Percentiles rank a stretch among this genome's conserved stretches.
These are phyloP conservation scores for Cicer cuneatum DNA, from an alignment of 306 rosid species.

Conservation along the genomic window DNA sequence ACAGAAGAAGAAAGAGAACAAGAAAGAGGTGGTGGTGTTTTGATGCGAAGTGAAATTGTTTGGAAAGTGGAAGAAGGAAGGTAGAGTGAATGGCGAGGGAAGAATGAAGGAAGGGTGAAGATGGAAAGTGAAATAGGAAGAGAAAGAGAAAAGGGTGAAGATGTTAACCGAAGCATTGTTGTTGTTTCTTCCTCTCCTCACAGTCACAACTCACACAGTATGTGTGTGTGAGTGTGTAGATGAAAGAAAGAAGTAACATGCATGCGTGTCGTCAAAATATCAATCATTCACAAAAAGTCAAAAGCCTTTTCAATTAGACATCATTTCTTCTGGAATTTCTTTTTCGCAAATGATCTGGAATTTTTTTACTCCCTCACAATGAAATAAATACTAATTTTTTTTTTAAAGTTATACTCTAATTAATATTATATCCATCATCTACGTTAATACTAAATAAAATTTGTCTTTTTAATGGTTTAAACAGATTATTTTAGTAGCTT, in stretches of 20 bases:
- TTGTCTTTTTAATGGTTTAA: too few relatives aligned
- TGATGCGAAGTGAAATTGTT: conserved; percentile 36
- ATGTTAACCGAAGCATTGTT: conserved; percentile 54
- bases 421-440: too few relatives aligned
- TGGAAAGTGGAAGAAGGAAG: conserved; percentile 35
- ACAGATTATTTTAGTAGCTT: too few relatives aligned
- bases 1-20: conserved; percentile 47
- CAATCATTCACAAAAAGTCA: conserved; percentile 5
- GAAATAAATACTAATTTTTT: too few relatives aligned
- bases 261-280: conserved; percentile 1
- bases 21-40: conserved; percentile 40
- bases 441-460: too few relatives aligned
- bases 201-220: neutral
- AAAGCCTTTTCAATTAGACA: neutral
- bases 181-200: neutral
- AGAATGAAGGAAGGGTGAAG: conserved; percentile 36
- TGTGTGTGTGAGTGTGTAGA: neutral
- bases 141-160: conserved; percentile 31
- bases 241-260: neutral
- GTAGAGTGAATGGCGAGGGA: conserved; percentile 42
- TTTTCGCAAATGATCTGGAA: too few relatives aligned
- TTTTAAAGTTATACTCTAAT: too few relatives aligned
- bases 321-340: too few relatives aligned
- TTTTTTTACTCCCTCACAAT: too few relatives aligned
- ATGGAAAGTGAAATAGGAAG: conserved; percentile 38